Evolutionary conservation across 2,329 filamentous ascomycete genomes (phyloP).

Genomic region (Escovopsis sp.): DNA sequence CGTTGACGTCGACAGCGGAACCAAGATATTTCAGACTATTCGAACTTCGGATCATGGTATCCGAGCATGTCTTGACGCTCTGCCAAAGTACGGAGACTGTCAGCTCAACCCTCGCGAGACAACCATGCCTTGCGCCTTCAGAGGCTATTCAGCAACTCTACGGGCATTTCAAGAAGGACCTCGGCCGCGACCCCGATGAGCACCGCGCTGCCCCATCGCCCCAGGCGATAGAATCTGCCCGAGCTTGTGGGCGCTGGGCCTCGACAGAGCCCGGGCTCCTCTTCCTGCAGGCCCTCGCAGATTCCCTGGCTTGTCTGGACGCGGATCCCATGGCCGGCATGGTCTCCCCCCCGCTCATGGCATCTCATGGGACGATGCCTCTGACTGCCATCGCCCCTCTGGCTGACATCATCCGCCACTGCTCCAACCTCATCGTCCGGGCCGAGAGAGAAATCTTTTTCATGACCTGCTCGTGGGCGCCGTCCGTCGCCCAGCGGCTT

Average conservation of each 20-base stretch:
- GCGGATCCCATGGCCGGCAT: conserved; percentile 35
- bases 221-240: conserved; percentile 35
- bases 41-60: conserved; percentile 12
- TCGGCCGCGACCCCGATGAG: conserved; percentile 4
- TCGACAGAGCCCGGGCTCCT: conserved; percentile 46
- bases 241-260: conserved; percentile 54
- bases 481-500: conserved; percentile 50
- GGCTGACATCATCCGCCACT: conserved; percentile 56
- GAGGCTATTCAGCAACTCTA: conserved; percentile 44
- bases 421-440: conserved; percentile 60
- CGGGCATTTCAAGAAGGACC: conserved; percentile 13
- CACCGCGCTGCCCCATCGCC: conserved; percentile 11
- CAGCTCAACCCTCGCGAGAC: conserved; percentile 38
- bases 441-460: conserved; percentile 61
- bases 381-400: conserved; percentile 45
- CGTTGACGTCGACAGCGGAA: too few relatives aligned
- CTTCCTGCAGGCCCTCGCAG: conserved; percentile 54
- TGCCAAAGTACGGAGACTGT: conserved; percentile 40
- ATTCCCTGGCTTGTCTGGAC: conserved; percentile 43
- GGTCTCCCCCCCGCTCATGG: conserved; percentile 37
- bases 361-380: conserved; percentile 45
- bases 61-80: conserved; percentile 28
- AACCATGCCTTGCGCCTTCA: conserved; percentile 36
- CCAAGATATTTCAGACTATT: not conserved
- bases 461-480: conserved; percentile 63